Evolutionary conservation across 1,284 basidiomycete genomes (phyloP), one percentile per base, ranked within the genome.

Genomic region (Chalciporus piperatoides): DNA sequence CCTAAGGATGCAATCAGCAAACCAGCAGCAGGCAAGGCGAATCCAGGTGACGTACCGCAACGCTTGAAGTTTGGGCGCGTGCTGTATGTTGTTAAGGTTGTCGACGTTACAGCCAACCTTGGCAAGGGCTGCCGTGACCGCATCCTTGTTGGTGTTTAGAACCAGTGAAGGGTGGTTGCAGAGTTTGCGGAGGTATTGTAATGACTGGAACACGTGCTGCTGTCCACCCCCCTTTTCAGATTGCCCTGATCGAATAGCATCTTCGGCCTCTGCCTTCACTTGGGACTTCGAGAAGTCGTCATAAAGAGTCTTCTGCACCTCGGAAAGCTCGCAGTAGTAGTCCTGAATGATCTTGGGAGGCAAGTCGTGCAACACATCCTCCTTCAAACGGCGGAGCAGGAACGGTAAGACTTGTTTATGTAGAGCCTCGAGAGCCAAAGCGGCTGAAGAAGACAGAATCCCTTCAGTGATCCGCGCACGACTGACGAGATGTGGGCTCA

Each of bases 261-360:
- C 80, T 51, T 88, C 83, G 1, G 78, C 87, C 33, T 82, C 77
- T 32, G 76, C 67, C 49, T 74, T 81, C 21, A 84, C 92, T 57
- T 84, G 81, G 0, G 93, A 96, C 64, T 82, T 82, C 1, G 90
- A 84, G 62, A 94, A 97, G 62, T 95, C 88, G 64, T 97, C 95
- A 67, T 97, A 98, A 14, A 98, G 78, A 60, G 85, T 77, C 70
- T 93, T 92, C 73, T 99, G 95, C 46, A 99, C 70, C 12, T 93
- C 88, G 0, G 95, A 97, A 2, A 99, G 78, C 63, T 99, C 96
- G 76, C 96, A 98, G 64, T 98, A 97, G 69, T 99, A 98, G 67
- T 99, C 97, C 70, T 99, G 97, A 56, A 99, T 99, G 68, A 99
- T 99, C 75, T 99, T 99, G 2, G 97, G 97, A 0, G 97, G 97